These are phyloP conservation scores for Pyrus hybrid DNA, from an alignment of 331 rosid species.

Conservation along the genomic window DNA sequence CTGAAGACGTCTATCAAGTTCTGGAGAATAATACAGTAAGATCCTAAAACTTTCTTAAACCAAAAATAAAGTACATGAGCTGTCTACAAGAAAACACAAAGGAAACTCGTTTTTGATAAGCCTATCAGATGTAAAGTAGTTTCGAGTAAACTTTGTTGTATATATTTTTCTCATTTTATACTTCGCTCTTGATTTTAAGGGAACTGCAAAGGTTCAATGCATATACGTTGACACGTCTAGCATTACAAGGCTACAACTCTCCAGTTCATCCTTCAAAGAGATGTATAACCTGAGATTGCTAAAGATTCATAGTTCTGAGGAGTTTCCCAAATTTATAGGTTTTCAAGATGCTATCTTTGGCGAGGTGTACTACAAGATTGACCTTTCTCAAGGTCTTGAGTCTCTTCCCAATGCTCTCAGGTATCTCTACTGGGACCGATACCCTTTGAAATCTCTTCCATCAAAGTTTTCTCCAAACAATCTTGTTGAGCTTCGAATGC, in stretches of 20 bases:
- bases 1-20: neutral
- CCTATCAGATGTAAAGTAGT: too few species aligned
- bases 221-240: neutral
- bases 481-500: slow-evolving; percentile 30
- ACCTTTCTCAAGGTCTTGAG: too few species aligned
- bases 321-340: too few species aligned
- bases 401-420: slow-evolving; percentile 19
- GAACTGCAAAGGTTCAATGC: neutral
- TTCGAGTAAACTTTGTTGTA: too few species aligned
- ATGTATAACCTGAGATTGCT: slow-evolving; percentile 29
- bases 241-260: too few species aligned
- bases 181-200: neutral
- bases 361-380: too few species aligned
- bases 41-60: too few species aligned
- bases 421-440: slow-evolving; percentile 20
- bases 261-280: neutral
- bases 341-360: too few species aligned
- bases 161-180: neutral
- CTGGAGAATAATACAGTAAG: neutral
- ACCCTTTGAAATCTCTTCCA: slow-evolving; percentile 31
- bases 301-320: neutral
- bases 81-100: rapidly evolving
- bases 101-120: neutral
- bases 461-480: slow-evolving; percentile 10
- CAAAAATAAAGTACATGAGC: too few species aligned